Base-by-base conservation (phyloP, 192 early-diverging fungal species). In the Chytriomyces confervae region DNA sequence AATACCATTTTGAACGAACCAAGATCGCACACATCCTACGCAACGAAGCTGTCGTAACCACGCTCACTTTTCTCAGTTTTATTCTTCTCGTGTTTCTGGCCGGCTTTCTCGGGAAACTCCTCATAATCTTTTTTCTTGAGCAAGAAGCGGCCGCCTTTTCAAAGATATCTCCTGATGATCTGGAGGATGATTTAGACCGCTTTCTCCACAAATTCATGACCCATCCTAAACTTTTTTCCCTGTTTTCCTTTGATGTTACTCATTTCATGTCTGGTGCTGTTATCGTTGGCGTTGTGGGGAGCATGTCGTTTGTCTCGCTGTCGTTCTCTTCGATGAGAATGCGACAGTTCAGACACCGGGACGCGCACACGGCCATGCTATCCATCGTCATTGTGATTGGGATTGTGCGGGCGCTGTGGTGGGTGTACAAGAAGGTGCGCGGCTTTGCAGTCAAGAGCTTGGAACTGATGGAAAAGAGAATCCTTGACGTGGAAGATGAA, bases 1-100 rank as follows among this genome's bases (percentile, higher is more conserved):
- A 83, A n/a, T 90, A 89, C 66, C 81, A 78, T 5, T 90, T 90
- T 75, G 80, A 83, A 57, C 77, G 89, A 29, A 90, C 89, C 10
- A 82, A 77, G 61, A 81, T 82, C 61, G 89, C 89, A 1, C 71
- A 80, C 29, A 82, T 83, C 61, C 45, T 89, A 64, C 53, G 85
- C 71, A 79, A 71, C 80, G 79, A 84, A 80, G 51, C 62, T 8
- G 36, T 77, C 61, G 44, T 79, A 7, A 63, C 62, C 7, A 6
- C 13, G 11, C 24, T 79, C 53, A 57, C 20, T 10, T 13, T 79
- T 27, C 7, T 79, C 10, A 46, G 44, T 23, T 79, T 57, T 57
- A 64, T 51, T 18, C 47, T 8, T 0, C 62, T 9, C 45, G 70
- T 79, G 18, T 29, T 79, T 48, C 16, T 73, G 1, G 29, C 61